Evolutionary conservation across 2,329 filamentous ascomycete species (phyloP).

Genomic region (Xylariaceae sp.): DNA sequence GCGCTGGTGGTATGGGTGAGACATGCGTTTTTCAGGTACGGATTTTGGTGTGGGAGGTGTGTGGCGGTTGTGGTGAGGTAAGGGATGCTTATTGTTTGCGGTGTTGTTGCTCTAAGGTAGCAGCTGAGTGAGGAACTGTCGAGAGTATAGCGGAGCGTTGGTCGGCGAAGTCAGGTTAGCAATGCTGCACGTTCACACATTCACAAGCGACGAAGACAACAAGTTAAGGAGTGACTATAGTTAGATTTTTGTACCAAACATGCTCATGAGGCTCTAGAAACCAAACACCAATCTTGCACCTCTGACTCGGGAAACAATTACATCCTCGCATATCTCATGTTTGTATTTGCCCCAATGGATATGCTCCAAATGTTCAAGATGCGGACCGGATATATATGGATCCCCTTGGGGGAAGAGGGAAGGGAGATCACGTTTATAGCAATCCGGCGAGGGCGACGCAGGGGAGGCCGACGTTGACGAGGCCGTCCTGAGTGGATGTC

Average conservation of each 20-base stretch:
- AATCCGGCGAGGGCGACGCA: conserved; percentile 30
- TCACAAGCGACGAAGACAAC: not conserved
- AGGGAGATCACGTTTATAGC: conserved; percentile 26
- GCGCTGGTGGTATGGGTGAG: not conserved
- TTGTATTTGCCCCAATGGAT: conserved; percentile 14
- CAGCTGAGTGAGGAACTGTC: not conserved
- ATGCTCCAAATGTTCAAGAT: conserved; percentile 15
- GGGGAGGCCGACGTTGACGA: conserved; percentile 31
- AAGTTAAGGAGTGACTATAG: conserved; percentile 30
- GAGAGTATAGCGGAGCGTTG: no score
- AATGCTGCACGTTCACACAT: not conserved
- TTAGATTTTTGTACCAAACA: conserved; percentile 28
- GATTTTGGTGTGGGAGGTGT: no score
- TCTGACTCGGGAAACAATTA: conserved; percentile 21
- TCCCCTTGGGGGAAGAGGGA: conserved; percentile 1
- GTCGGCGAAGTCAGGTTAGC: no score
- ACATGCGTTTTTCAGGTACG: not conserved
- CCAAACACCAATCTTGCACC: conserved; percentile 20
- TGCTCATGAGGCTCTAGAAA: conserved; percentile 23
- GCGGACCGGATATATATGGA: conserved; percentile 15
- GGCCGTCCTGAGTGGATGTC: no score
- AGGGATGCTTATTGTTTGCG: no score
- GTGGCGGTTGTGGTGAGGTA: no score
- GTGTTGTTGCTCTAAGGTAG: no score
- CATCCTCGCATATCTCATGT: conserved; percentile 27